These are phyloP conservation scores for Dendrobium catenatum DNA, from an alignment of 106 monocot species.

Conservation along the genomic window DNA sequence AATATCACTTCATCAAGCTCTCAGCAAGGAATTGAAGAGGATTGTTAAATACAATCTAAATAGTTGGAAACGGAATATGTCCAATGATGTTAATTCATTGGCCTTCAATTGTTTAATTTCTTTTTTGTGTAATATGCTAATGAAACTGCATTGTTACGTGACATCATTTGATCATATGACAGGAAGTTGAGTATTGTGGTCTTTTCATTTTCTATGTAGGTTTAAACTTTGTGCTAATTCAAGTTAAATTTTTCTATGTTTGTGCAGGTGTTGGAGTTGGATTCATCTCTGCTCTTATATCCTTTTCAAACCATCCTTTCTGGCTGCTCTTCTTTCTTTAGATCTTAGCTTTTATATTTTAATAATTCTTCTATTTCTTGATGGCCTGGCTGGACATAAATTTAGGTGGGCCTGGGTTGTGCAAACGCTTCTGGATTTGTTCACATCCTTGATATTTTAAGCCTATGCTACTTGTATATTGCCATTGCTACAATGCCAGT, in stretches of 20 bases:
- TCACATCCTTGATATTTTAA: not conserved
- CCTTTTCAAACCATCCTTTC: constrained; percentile 29
- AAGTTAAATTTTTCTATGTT: not conserved
- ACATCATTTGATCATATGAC: not conserved
- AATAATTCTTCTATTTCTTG: not conserved
- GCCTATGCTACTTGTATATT: not conserved
- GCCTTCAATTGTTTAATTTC: not conserved
- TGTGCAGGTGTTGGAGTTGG: constrained; percentile 85
- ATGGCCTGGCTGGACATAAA: not conserved
- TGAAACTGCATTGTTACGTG: not conserved
- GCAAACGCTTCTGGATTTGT: not conserved
- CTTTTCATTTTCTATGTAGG: not conserved
- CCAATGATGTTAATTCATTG: not conserved
- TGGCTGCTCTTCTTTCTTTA: not conserved
- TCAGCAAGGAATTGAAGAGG: not conserved
- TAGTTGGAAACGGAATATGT: not conserved
- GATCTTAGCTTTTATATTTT: not conserved
- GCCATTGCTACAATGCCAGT: not conserved
- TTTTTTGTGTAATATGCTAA: not conserved
- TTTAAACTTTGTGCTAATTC: not conserved
- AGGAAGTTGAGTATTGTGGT: not conserved
- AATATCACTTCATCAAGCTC: not conserved
- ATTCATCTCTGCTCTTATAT: constrained; percentile 86
- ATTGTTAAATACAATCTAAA: not conserved
- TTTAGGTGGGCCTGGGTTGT: not conserved